A percentile compares a stretch with the other conserved stretches of the same genome.
These are phyloP conservation scores for Exobasidium rhododendri DNA, from an alignment of 1,284 basidiomycete species.

Conservation along the genomic window DNA sequence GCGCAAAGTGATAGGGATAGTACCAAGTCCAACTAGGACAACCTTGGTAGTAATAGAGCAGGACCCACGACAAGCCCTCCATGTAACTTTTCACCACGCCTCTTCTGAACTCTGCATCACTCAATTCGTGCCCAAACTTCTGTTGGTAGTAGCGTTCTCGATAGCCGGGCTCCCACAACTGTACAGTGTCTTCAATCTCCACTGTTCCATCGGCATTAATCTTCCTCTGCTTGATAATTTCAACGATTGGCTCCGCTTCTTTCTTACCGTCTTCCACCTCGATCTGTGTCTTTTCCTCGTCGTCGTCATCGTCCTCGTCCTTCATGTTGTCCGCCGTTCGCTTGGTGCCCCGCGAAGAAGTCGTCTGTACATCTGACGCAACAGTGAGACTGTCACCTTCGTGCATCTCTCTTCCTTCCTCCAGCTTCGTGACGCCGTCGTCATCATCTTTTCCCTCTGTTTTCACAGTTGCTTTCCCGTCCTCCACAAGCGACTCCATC, in stretches of 20 bases:
- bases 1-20: conserved; percentile 97
- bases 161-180: conserved; percentile 68
- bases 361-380: not conserved
- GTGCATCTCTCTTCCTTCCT: conserved; percentile 19
- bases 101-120: conserved; percentile 71
- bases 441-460: conserved; percentile 13
- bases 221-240: conserved; percentile 35
- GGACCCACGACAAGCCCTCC: conserved; percentile 93
- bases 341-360: conserved; percentile 62
- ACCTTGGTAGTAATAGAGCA: conserved; percentile 98
- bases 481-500: conserved; percentile 4
- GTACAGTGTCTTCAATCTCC: conserved; percentile 87
- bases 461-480: conserved; percentile 16
- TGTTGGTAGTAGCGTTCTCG: conserved; percentile 89
- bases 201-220: conserved; percentile 60
- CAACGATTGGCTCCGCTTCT: conserved; percentile 52
- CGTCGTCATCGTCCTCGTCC: conserved; percentile 63
- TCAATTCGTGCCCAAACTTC: conserved; percentile 80
- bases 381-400: not conserved
- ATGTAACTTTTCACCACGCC: conserved; percentile 79
- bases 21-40: conserved; percentile 97
- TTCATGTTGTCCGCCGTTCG: conserved; percentile 66
- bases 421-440: conserved; percentile 13
- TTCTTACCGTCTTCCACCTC: conserved; percentile 62
- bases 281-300: conserved; percentile 51